Conservation (phyloP, 2,329 filamentous ascomycete species). For the Fusarium sp. region DNA sequence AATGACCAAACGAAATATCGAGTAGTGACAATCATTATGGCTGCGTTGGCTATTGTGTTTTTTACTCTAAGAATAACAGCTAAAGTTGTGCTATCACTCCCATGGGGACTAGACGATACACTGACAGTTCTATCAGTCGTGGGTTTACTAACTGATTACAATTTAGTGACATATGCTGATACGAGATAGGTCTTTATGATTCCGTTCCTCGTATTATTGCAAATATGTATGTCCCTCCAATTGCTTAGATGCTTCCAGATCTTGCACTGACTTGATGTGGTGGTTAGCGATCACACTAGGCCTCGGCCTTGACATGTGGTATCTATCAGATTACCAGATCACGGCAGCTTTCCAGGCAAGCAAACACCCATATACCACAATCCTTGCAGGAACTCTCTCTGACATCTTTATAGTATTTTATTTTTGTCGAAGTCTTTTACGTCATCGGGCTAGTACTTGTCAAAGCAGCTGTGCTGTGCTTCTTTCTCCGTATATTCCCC, state of each 20-base stretch:
- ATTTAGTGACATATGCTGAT: background rate
- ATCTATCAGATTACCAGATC: conserved; percentile 11
- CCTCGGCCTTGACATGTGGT: conserved; percentile 27
- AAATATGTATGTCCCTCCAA: conserved; percentile 3
- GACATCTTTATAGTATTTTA: background rate
- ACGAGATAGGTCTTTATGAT: background rate
- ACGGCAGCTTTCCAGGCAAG: conserved; percentile 3
- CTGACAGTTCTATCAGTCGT: background rate
- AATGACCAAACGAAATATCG: background rate
- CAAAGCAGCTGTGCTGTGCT: conserved; percentile 20
- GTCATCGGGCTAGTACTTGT: background rate
- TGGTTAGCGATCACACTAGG: conserved; percentile 10
- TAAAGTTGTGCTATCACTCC: background rate
- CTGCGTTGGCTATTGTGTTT: background rate
- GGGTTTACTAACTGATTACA: background rate
- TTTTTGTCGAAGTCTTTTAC: conserved; percentile 6
- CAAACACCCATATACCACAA: too few relatives aligned
- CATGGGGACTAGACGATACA: conserved; percentile 23
- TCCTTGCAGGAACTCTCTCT: background rate
- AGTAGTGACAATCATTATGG: background rate
- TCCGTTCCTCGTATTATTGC: background rate
- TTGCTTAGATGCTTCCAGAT: too few relatives aligned
- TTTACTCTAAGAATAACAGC: conserved; percentile 6
- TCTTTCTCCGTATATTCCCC: conserved; percentile 28
- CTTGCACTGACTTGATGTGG: background rate